These are phyloP conservation scores for Nothophytophthora sp. DNA, from an alignment of 352 stramenopile genomes.

Conservation along the genomic window DNA sequence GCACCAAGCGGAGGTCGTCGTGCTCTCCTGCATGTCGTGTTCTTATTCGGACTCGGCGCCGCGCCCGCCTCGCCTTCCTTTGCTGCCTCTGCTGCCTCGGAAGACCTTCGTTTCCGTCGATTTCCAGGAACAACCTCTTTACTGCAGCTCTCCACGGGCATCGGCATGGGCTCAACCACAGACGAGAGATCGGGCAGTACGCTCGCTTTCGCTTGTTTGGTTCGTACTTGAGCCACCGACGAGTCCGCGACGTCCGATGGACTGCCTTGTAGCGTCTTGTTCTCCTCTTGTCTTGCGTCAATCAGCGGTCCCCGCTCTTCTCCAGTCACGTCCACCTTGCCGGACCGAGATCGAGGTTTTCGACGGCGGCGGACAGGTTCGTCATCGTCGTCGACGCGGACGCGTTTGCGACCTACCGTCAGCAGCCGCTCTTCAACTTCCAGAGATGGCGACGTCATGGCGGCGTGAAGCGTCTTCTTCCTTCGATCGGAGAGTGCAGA, in stretches of 20 bases:
- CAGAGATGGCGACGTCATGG: slow-evolving; percentile 7
- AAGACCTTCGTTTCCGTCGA: slow-evolving; percentile 2
- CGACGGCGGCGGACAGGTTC: neutral
- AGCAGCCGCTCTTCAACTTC: neutral
- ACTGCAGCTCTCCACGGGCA: slow-evolving; percentile 11
- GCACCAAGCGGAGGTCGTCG: neutral
- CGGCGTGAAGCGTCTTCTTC: neutral
- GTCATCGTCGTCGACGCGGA: slow-evolving; percentile 1
- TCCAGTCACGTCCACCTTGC: neutral
- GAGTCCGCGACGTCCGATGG: slow-evolving; percentile 24
- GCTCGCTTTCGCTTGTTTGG: slow-evolving; percentile 13
- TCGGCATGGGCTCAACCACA: neutral
- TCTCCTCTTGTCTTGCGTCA: neutral
- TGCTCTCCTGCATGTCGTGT: neutral
- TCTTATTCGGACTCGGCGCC: neutral
- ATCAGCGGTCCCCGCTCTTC: neutral
- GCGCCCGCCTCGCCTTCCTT: neutral
- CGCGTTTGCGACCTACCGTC: slow-evolving; percentile 10
- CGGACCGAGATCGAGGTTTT: neutral
- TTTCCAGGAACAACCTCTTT: slow-evolving; percentile 7
- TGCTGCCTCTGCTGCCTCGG: neutral
- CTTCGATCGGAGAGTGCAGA: neutral
- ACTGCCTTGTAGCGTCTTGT: slow-evolving; percentile 3
- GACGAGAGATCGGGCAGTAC: slow-evolving; percentile 11
- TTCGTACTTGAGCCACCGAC: slow-evolving; percentile 10